phyloP scores from a whole-genome alignment of 805 yeast genomes.

The Wickerhamomyces ciferrii region DNA sequence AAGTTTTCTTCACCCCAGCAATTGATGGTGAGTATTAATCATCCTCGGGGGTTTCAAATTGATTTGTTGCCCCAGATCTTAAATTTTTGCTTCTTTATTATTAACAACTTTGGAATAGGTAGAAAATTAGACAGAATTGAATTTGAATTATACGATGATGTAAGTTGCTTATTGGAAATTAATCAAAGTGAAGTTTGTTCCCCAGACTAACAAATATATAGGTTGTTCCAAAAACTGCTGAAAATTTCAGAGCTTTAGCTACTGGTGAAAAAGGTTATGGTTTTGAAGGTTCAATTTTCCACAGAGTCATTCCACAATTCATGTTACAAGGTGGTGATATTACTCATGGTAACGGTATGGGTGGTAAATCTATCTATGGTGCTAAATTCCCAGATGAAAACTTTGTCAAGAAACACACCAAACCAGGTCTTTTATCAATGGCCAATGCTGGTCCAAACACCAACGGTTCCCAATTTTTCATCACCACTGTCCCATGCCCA shows the following conservation, averaged over 20 bases:
- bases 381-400: constrained; percentile 53
- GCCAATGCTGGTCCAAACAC: constrained; percentile 93
- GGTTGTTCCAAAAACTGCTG: constrained; percentile 71
- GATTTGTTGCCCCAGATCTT: neutral
- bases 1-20: constrained; percentile 45
- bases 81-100: neutral
- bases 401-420: constrained; percentile 68
- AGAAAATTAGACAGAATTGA: constrained; percentile 36
- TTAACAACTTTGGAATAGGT: constrained; percentile 5
- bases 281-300: constrained; percentile 81
- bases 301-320: constrained; percentile 91
- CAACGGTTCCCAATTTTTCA: constrained; percentile 87
- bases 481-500: constrained; percentile 73
- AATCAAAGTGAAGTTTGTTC: neutral
- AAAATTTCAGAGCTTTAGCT: constrained; percentile 75
- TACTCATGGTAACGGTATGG: constrained; percentile 83
- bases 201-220: constrained; percentile 1
- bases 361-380: constrained; percentile 88
- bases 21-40: constrained; percentile 30
- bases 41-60: neutral
- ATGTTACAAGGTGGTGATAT: constrained; percentile 97
- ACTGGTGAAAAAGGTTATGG: constrained; percentile 80
- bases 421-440: constrained; percentile 83
- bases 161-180: constrained; percentile 2
- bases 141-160: constrained; percentile 26